A percentile compares a stretch with the other conserved stretches of the same genome.
Evolutionary conservation across 2,329 filamentous ascomycete species (phyloP).

Genomic region (Fusarium pilosicola): DNA sequence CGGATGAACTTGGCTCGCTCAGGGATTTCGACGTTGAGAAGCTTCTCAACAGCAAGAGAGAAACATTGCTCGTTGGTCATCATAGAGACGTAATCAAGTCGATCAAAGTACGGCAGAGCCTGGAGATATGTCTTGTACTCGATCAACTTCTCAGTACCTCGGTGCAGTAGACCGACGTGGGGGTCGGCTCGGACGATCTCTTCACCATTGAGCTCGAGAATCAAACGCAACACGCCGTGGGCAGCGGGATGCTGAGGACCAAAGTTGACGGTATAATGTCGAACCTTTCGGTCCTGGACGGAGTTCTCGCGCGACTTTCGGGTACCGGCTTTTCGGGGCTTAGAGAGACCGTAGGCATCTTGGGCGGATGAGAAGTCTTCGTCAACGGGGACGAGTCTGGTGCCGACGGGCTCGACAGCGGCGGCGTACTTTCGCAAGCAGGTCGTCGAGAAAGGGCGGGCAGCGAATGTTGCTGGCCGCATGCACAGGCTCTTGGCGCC

Average conservation of each 20-base stretch:
- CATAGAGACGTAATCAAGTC: constrained; percentile 99
- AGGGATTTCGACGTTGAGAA: constrained; percentile 95
- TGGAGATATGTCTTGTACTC: constrained; percentile 99
- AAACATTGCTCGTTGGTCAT: constrained; percentile 99
- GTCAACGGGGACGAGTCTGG: constrained; percentile 72
- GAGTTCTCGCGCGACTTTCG: constrained; percentile 61
- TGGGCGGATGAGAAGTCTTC: constrained; percentile 67
- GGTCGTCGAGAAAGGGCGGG: constrained; percentile 74
- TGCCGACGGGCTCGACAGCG: constrained; percentile 58
- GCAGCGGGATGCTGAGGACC: constrained; percentile 98
- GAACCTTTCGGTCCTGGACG: constrained; percentile 79
- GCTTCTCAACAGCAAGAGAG: constrained; percentile 94
- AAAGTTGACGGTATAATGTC: constrained; percentile 99
- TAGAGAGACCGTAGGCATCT: constrained; percentile 60
- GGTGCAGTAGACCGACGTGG: constrained; percentile 94
- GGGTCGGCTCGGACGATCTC: constrained; percentile 97
- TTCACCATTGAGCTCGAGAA: constrained; percentile 97
- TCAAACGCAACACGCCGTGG: constrained; percentile 96
- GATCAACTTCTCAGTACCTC: constrained; percentile 99
- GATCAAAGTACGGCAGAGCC: constrained; percentile 98
- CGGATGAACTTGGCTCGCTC: constrained; percentile 97
- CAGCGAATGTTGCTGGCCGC: constrained; percentile 54
- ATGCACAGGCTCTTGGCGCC: constrained; percentile 75
- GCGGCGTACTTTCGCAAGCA: constrained; percentile 71
- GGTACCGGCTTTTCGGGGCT: constrained; percentile 53